These are phyloP conservation scores for Phialemoniopsis sp. DNA, from an alignment of 2,329 filamentous ascomycete genomes.

Conservation along the genomic window DNA sequence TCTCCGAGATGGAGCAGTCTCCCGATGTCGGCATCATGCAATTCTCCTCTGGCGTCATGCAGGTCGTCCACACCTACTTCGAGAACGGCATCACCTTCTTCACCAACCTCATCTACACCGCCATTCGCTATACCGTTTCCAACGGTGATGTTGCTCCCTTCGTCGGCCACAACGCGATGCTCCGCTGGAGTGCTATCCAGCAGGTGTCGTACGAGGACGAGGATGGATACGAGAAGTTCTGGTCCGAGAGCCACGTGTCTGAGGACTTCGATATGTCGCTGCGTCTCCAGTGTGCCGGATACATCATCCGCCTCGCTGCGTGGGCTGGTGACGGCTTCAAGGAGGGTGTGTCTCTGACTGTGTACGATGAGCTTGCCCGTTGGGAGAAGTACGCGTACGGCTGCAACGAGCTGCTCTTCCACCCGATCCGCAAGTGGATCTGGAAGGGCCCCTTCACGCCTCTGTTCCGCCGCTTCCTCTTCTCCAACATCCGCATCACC, in stretches of 20 bases:
- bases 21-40: constrained; percentile 70
- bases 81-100: constrained; percentile 73
- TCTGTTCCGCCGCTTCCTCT: constrained; percentile 70
- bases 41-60: constrained; percentile 72
- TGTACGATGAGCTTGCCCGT: constrained; percentile 67
- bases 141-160: constrained; percentile 72
- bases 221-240: constrained; percentile 62
- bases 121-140: constrained; percentile 66
- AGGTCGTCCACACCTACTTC: constrained; percentile 68
- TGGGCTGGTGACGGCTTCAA: constrained; percentile 69
- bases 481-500: constrained; percentile 68
- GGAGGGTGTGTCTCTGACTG: constrained; percentile 68
- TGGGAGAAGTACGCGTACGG: constrained; percentile 75
- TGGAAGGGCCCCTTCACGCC: constrained; percentile 73
- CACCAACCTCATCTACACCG: constrained; percentile 72
- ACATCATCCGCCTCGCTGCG: constrained; percentile 62
- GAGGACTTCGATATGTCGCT: constrained; percentile 77
- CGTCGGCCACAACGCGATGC: constrained; percentile 73
- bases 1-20: constrained; percentile 65
- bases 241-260: constrained; percentile 72
- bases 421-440: constrained; percentile 71
- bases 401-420: constrained; percentile 69
- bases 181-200: constrained; percentile 55
- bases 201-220: constrained; percentile 37
- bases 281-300: constrained; percentile 64